These are phyloP conservation scores for Citrus reticulata DNA, from an alignment of 345 rosid species.

Conservation along the genomic window DNA sequence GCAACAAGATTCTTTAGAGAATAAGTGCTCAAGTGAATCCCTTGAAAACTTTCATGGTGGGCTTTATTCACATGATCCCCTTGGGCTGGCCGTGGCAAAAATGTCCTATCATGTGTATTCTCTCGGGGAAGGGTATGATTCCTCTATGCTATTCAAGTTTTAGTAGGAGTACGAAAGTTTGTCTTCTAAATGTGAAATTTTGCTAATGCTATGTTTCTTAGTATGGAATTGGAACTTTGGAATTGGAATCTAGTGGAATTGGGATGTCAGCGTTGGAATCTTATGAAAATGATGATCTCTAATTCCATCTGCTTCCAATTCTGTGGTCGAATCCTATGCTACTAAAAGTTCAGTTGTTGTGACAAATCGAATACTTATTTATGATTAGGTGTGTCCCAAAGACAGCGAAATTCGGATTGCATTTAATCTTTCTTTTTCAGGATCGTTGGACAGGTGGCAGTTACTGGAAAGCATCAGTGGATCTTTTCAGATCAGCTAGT, in stretches of 20 bases:
- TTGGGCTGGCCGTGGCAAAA: conserved; percentile 80
- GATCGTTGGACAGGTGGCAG: conserved; percentile 84
- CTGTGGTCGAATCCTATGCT: not conserved
- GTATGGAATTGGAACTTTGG: not conserved
- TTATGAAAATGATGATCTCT: not conserved
- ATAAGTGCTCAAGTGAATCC: conserved; percentile 34
- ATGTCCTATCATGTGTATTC: conserved; percentile 85
- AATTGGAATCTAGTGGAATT: not conserved
- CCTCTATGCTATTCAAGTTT: not conserved
- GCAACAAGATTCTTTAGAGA: conserved; percentile 35
- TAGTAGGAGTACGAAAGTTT: not conserved
- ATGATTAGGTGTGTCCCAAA: not conserved
- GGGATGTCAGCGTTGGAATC: not conserved
- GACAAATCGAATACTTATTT: not conserved
- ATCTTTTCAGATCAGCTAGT: conserved; percentile 50
- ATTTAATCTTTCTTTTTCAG: conserved; percentile 38
- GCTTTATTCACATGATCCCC: conserved; percentile 41
- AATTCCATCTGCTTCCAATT: not conserved
- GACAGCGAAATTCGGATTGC: not conserved
- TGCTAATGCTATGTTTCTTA: not conserved
- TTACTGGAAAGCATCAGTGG: conserved; percentile 77
- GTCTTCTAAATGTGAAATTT: not conserved
- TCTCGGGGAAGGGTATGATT: conserved; percentile 85
- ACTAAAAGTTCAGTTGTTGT: not conserved
- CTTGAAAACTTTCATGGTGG: conserved; percentile 36